Base-by-base conservation (phyloP, 2,329 filamentous ascomycete genomes). In the Cladobotryum protrusum region DNA sequence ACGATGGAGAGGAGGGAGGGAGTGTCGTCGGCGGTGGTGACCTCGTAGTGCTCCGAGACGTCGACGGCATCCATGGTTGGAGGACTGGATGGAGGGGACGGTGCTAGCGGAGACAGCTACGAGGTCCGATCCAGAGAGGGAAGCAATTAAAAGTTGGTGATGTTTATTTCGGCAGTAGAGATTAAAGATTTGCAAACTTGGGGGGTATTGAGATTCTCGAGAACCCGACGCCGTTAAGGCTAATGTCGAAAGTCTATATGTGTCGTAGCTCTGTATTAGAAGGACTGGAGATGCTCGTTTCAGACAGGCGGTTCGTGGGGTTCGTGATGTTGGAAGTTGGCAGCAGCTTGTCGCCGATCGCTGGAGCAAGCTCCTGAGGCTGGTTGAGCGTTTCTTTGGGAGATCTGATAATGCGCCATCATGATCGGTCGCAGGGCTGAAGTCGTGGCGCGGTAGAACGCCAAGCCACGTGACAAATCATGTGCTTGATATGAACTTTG, bases 1-100 rank as follows among this genome's bases (percentile, higher is more conserved):
- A 99, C 78, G 61, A 99, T 85, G 58, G 89, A 86, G 47, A 96
- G 82, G 34, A 99, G 83, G 13, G 92, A 95, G 1, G 93, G 89
- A 5, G 78, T 72, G 55, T 81, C 78, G 49, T 75, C 77, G 46
- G 70, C 74, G 41, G 72, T 71, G 55, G 71, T 72, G 60, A 75
- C 72, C 67, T 80, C 76, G 67, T 82, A 82, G 68, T 82, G 79
- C 52, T 79, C 76, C 47, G 79, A 82, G 59, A 75, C 76, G 65
- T 83, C 79, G 67, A 72, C 70, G 59, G 67, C 68, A 59, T 72
- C 69, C 79, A 82, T 82, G 48, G 57, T n/a, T 70, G 65, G 37
- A 50, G 37, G 42, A 29, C n/a, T 51, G 18, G 50, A 50, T 45
- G 43, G 20, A 44, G 37, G 45, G 36, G 53, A 40, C 51, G 40